Conservation (phyloP, 1,284 basidiomycete species). For the Ceratobasidium sp. region DNA sequence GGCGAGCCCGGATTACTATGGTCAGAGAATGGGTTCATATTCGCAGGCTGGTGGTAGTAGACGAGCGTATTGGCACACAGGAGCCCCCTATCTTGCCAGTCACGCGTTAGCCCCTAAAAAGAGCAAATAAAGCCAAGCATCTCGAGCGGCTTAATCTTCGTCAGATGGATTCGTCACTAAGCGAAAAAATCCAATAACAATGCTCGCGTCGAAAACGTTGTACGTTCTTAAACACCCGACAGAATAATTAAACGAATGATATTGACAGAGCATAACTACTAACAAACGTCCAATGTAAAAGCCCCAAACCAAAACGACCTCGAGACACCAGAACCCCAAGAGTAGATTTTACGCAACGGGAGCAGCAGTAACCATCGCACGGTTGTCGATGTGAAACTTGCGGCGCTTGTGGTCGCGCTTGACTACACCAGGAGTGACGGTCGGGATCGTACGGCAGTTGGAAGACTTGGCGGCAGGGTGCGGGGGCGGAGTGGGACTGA, state of each 20-base stretch:
- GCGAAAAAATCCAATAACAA: too few species aligned
- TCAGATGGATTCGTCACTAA: too few species aligned
- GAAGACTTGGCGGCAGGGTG: constrained; percentile 58
- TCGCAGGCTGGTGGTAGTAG: background rate
- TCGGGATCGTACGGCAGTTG: constrained; percentile 59
- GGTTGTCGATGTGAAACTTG: constrained; percentile 14
- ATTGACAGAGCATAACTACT: constrained; percentile 9
- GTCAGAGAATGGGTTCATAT: background rate
- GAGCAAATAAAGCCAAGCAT: background rate
- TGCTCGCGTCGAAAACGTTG: background rate
- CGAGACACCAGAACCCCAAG: background rate
- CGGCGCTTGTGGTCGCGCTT: constrained; percentile 34
- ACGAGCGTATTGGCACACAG: too few species aligned
- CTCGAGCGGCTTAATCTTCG: too few species aligned
- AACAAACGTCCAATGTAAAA: background rate
- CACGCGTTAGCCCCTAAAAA: too few species aligned
- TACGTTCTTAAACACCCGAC: background rate
- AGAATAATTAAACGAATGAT: background rate
- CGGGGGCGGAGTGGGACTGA: constrained; percentile 61
- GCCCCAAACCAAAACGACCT: background rate
- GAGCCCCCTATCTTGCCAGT: too few species aligned
- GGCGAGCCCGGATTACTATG: background rate
- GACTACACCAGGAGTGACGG: constrained; percentile 50
- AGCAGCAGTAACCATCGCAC: constrained; percentile 7
- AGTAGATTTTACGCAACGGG: background rate